These are phyloP conservation scores for Pleurozium schreberi DNA, from an alignment of 225 moss, liverwort and hornwort species.

Conservation along the genomic window DNA sequence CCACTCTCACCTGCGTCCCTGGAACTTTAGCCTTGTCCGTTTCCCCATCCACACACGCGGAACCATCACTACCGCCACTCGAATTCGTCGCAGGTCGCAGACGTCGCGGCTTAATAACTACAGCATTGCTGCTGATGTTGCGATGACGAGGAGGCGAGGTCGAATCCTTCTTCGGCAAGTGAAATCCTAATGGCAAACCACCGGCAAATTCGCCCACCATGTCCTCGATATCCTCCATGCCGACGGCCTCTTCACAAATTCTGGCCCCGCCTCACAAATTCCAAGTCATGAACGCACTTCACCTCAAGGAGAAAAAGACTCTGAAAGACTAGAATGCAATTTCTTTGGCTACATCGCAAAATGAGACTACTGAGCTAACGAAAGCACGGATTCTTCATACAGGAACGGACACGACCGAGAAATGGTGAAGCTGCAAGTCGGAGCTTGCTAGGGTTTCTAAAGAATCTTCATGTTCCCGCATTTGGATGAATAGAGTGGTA, in stretches of 20 bases:
- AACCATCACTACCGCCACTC: neutral
- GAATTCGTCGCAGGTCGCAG: neutral
- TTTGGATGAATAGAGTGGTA: neutral
- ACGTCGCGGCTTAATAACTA: constrained; percentile 22
- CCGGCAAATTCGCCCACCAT: constrained; percentile 19
- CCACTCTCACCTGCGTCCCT: constrained; percentile 48
- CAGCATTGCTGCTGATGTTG: neutral
- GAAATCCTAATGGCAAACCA: constrained; percentile 33
- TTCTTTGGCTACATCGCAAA: neutral
- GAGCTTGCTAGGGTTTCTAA: neutral
- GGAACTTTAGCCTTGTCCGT: constrained; percentile 17
- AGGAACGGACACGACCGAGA: neutral
- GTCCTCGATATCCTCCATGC: constrained; percentile 79
- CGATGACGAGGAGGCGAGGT: neutral
- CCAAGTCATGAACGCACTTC: neutral
- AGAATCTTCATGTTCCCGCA: neutral
- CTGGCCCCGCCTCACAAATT: neutral
- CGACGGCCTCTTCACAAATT: neutral
- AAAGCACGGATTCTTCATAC: neutral
- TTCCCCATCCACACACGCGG: neutral
- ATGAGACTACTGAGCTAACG: neutral
- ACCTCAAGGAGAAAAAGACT: neutral
- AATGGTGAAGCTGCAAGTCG: neutral
- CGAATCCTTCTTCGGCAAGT: constrained; percentile 19
- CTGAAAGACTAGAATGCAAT: neutral